Evolutionary conservation across 2,329 filamentous ascomycete species (phyloP).

Genomic region (Colletotrichum limetticola): DNA sequence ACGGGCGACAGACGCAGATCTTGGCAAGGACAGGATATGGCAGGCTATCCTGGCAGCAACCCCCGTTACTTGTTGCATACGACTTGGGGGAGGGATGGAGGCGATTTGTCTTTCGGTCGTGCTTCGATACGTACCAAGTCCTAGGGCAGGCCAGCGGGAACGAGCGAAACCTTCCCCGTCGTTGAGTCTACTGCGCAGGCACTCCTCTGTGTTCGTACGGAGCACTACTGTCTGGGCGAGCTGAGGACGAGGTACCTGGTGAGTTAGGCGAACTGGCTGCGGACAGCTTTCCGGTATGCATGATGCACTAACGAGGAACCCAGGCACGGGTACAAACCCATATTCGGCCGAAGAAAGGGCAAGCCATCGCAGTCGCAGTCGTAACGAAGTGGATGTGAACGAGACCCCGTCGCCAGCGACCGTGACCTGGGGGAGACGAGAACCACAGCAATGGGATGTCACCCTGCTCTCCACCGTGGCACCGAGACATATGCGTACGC

Average conservation of each 20-base stretch:
- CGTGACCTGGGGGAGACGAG: slow-evolving; percentile 2
- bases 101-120: slow-evolving; percentile 30
- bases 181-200: neutral
- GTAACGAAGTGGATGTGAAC: neutral
- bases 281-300: slow-evolving; percentile 25
- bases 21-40: slow-evolving; percentile 8
- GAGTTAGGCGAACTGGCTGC: slow-evolving; percentile 6
- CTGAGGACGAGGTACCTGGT: neutral
- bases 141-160: neutral
- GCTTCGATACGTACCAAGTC: slow-evolving; percentile 22
- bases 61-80: slow-evolving; percentile 19
- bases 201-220: too few species aligned
- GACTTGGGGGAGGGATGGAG: slow-evolving; percentile 11
- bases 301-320: slow-evolving; percentile 13
- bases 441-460: slow-evolving; percentile 15
- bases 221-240: neutral
- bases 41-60: slow-evolving; percentile 29
- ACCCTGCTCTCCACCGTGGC: slow-evolving; percentile 13
- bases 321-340: slow-evolving; percentile 15
- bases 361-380: neutral
- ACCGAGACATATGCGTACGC: slow-evolving; percentile 1
- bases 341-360: neutral
- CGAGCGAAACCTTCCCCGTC: slow-evolving; percentile 17
- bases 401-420: neutral
- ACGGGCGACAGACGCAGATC: slow-evolving; percentile 18